These are phyloP conservation scores for Cercospora canescens DNA, from an alignment of 2,329 filamentous ascomycete genomes.

Conservation along the genomic window DNA sequence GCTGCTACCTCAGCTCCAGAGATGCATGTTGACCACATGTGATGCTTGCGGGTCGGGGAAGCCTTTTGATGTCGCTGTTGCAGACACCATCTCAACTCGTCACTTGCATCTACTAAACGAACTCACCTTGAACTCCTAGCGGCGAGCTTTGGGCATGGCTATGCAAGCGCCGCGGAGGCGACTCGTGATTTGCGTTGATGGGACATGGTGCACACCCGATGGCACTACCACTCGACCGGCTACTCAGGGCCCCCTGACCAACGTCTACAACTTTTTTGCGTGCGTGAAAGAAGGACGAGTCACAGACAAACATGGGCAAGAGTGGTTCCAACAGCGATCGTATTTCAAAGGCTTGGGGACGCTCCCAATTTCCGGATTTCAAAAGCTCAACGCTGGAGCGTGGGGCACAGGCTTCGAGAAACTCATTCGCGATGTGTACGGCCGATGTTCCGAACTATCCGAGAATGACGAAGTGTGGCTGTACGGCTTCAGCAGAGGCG, in stretches of 20 bases:
- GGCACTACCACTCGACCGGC: not conserved
- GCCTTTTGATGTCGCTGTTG: no score
- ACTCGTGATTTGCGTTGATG: conserved; percentile 29
- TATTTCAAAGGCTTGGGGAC: conserved; percentile 23
- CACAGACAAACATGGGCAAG: conserved; percentile 8
- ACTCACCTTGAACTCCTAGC: no score
- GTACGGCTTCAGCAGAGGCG: conserved; percentile 44
- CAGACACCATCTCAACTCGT: no score
- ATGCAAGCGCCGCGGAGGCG: conserved; percentile 9
- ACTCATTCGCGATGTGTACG: conserved; percentile 29
- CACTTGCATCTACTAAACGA: no score
- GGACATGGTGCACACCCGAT: conserved; percentile 15
- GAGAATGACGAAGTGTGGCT: conserved; percentile 42
- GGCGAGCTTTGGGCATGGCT: not conserved
- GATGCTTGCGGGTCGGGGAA: no score
- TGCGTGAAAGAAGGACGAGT: conserved; percentile 20
- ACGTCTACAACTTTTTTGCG: conserved; percentile 23
- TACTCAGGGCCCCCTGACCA: conserved; percentile 15
- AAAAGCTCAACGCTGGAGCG: conserved; percentile 19
- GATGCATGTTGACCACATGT: not conserved
- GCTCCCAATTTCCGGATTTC: conserved; percentile 21
- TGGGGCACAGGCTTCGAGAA: conserved; percentile 24
- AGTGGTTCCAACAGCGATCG: conserved; percentile 15
- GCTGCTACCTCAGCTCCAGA: not conserved
- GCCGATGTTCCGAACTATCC: conserved; percentile 24